Base-by-base conservation (phyloP, 495 filamentous ascomycete genomes). In the Aspergillus taichungensis region DNA sequence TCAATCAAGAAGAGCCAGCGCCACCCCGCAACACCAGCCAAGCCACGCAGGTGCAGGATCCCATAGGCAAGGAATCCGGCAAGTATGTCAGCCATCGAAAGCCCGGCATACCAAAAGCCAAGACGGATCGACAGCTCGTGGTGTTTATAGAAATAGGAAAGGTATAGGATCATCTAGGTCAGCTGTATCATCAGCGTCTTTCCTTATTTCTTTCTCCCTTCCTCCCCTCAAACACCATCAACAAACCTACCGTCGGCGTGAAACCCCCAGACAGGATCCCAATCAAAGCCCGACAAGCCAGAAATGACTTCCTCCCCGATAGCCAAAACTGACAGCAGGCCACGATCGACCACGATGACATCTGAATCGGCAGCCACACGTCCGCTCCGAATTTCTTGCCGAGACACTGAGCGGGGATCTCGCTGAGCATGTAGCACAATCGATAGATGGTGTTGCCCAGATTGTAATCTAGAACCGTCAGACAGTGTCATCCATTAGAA, bases 281-380 rank as follows among this genome's bases (percentile, higher is more conserved):
- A 1, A 89, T 62, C 13, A 89, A 56, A 28, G 75, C 69, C 14
- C 87, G 73, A 42, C 68, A 75, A 11, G 70, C 63, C 13, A 80
- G 71, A 53, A 87, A 92, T 0, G 81, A 78, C 0, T 61, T 55
- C 18, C 70, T 64, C 0, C 82, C 78, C 29, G 52, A 71, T 8
- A 90, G 57, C 40, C 73, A 76, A 13, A 79, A 77, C 54, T 88
- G 84, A 13, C 65, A 64, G 38, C 60, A 59, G 2, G 83, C 80
- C 13, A 87, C 79, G 2, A 84, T 50, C 30, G 77, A 81, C 82
- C 84, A 89, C 0, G 75, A 63, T 0, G 82, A 63, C 71, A 88
- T 87, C 53, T 88, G 83, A 8, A 77, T 63, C 0, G 85, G 84
- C 36, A 91, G 84, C 82, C 85, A 90, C 13, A 73, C 69, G 59